Conservation (phyloP, 148 eudicot species). For the Fallopia convolvulus region DNA sequence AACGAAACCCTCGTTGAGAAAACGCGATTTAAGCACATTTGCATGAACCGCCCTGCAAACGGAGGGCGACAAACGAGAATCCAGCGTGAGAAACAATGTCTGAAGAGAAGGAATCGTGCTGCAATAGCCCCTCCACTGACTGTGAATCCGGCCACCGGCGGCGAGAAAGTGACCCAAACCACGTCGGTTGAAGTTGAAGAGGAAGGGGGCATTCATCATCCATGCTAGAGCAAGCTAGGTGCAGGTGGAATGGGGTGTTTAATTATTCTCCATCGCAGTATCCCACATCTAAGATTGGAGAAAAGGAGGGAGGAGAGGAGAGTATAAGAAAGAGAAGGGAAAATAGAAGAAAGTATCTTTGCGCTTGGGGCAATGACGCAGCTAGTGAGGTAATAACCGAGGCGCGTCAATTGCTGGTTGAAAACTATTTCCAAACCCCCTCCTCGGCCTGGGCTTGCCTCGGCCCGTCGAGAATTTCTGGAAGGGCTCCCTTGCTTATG, state of each 20-base stretch:
- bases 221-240: not conserved
- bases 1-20: conserved; percentile 25
- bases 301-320: not conserved
- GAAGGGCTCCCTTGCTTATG: not conserved
- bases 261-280: not conserved
- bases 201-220: not conserved
- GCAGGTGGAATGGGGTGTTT: no score
- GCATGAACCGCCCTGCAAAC: conserved; percentile 25
- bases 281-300: not conserved
- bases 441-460: conserved; percentile 24
- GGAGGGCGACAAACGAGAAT: conserved; percentile 12
- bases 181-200: not conserved
- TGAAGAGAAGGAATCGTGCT: not conserved
- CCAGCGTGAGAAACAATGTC: conserved; percentile 10
- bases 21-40: conserved; percentile 20
- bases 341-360: not conserved
- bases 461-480: conserved; percentile 33
- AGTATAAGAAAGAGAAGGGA: not conserved
- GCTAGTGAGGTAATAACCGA: conserved; percentile 15
- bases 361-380: conserved; percentile 42
- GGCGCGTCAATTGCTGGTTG: conserved; percentile 41
- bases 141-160: no score
- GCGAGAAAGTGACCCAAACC: not conserved
- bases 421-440: conserved; percentile 37
- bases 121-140: not conserved